Percentiles rank a stretch among this genome's conserved stretches.
Evolutionary conservation across 2,329 filamentous ascomycete species (phyloP).

Genomic region (Fusarium sp.): DNA sequence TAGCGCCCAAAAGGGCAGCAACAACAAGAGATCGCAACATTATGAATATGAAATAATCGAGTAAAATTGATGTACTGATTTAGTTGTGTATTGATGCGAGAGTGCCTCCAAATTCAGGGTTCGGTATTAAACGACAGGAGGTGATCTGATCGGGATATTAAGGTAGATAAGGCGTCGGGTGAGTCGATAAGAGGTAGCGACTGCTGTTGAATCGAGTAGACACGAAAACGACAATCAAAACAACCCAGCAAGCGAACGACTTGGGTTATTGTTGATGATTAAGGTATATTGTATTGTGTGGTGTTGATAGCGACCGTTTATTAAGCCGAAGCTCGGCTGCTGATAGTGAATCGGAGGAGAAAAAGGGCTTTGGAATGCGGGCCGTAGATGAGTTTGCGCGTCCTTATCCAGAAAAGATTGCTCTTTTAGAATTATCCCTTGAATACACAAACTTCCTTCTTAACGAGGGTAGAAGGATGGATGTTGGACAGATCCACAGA

Average conservation of each 20-base stretch:
- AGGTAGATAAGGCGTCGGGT: constrained; percentile 7
- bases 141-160: constrained; percentile 9
- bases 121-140: constrained; percentile 14
- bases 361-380: constrained; percentile 35
- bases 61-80: constrained; percentile 8
- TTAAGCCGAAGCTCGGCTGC: constrained; percentile 13
- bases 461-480: constrained; percentile 17
- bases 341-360: constrained; percentile 4
- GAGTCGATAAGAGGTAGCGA: constrained; percentile 14
- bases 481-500: not conserved
- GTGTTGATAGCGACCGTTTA: constrained; percentile 5
- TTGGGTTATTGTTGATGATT: constrained; percentile 24
- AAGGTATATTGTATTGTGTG: not conserved
- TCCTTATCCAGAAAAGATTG: constrained; percentile 1
- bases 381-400: constrained; percentile 34
- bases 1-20: constrained; percentile 48
- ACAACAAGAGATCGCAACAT: constrained; percentile 50
- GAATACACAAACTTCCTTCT: constrained; percentile 7
- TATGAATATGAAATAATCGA: constrained; percentile 29
- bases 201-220: constrained; percentile 13
- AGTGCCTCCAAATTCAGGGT: constrained; percentile 3
- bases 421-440: constrained; percentile 5
- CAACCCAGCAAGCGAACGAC: constrained; percentile 33
- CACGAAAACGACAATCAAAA: constrained; percentile 11
- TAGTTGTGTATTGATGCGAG: constrained; percentile 4